phyloP scores from a whole-genome alignment of 306 rosid species.

The Prunus mume region DNA sequence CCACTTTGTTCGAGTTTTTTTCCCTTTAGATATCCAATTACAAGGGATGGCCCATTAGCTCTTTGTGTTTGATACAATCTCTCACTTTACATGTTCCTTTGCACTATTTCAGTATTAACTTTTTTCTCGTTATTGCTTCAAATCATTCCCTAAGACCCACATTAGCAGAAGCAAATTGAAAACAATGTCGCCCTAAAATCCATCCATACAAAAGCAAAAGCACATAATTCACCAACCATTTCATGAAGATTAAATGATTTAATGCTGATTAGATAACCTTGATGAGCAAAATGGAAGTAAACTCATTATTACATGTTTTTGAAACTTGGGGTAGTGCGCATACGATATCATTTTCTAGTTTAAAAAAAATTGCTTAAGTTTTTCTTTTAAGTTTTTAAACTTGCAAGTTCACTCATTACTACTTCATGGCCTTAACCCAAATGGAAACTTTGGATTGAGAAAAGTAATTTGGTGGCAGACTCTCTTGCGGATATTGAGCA shows the following conservation, averaged over 20 bases:
- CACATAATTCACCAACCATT: constrained; percentile 33
- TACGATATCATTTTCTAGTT: not conserved
- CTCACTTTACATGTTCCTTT: constrained; percentile 43
- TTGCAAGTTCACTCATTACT: not conserved
- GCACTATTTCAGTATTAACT: constrained; percentile 43
- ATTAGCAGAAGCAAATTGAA: constrained; percentile 38
- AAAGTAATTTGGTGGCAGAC: not conserved
- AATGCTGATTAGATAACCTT: constrained; percentile 44
- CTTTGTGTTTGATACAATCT: constrained; percentile 42
- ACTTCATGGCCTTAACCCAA: too few relatives aligned
- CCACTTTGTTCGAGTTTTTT: constrained; percentile 20
- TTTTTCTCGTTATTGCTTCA: constrained; percentile 44
- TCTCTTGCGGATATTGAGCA: not conserved
- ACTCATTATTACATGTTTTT: constrained; percentile 33
- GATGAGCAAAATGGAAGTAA: constrained; percentile 44
- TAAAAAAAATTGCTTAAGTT: not conserved
- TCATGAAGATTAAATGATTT: constrained; percentile 21
- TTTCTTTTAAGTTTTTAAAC: not conserved
- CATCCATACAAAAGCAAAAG: constrained; percentile 47
- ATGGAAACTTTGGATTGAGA: too few relatives aligned
- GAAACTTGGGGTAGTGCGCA: not conserved
- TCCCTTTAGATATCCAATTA: constrained; percentile 47
- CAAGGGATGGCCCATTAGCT: constrained; percentile 44
- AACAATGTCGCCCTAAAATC: constrained; percentile 35
- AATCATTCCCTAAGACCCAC: constrained; percentile 71